phyloP scores from a whole-genome alignment of 495 filamentous ascomycete genomes.

The Penicillium arizonense region DNA sequence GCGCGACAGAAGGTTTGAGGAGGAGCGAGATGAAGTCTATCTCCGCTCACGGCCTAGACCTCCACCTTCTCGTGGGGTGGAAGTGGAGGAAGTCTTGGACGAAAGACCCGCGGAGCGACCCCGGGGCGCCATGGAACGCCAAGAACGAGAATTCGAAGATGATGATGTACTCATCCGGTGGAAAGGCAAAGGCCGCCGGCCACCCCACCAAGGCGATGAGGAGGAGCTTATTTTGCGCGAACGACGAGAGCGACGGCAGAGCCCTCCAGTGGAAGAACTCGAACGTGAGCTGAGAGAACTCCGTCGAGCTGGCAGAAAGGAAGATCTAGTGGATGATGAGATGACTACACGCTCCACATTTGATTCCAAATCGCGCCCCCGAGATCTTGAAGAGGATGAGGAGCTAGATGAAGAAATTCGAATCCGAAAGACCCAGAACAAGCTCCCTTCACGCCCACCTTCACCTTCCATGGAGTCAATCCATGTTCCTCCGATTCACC shows the following conservation, averaged over 20 bases:
- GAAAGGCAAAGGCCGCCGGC: not conserved
- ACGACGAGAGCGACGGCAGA: conserved; percentile 1
- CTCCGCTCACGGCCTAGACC: conserved; percentile 9
- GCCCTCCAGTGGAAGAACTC: not conserved
- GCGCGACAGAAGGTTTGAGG: conserved; percentile 16
- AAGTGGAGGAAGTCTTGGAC: conserved; percentile 10
- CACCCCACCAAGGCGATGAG: not conserved
- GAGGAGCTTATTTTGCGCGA: not conserved
- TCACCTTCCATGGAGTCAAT: conserved; percentile 53
- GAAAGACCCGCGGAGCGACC: not conserved
- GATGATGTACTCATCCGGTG: not conserved
- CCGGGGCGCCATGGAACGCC: not conserved
- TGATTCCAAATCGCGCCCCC: conserved; percentile 11
- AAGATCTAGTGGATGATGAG: conserved; percentile 11
- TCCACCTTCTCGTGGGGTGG: conserved; percentile 6
- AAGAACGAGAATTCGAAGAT: not conserved
- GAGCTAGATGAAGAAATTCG: conserved; percentile 16
- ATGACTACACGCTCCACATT: conserved; percentile 13
- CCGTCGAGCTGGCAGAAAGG: not conserved
- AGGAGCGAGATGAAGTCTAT: conserved; percentile 19
- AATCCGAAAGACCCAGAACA: conserved; percentile 9
- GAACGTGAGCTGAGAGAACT: not conserved
- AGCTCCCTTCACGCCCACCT: conserved; percentile 30
- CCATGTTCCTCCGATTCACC: conserved; percentile 67
- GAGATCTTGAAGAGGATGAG: conserved; percentile 16